Evolutionary conservation across 108 stramenopile species (phyloP).

Genomic region (Mediolabrus comicus): DNA sequence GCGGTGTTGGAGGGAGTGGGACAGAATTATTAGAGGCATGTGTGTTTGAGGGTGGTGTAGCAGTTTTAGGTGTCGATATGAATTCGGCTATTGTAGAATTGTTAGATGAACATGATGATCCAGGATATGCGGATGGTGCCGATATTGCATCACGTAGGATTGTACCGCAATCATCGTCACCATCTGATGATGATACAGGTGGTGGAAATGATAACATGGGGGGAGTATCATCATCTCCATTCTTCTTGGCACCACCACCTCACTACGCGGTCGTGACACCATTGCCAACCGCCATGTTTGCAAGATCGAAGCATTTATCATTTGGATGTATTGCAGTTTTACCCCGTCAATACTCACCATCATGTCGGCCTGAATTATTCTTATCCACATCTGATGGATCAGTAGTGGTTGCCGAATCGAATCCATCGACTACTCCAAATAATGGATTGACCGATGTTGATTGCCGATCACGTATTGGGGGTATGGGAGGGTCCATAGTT

Average conservation of each 20-base stretch:
- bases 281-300: constrained; percentile 64
- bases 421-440: constrained; percentile 45
- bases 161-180: not conserved
- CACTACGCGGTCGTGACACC: constrained; percentile 73
- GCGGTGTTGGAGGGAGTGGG: constrained; percentile 13
- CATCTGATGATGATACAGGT: not conserved
- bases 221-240: not conserved
- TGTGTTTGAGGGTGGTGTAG: constrained; percentile 77
- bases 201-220: constrained; percentile 18
- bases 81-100: constrained; percentile 76
- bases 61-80: constrained; percentile 65
- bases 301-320: constrained; percentile 44
- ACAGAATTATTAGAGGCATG: constrained; percentile 60
- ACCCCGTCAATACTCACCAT: constrained; percentile 62
- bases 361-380: constrained; percentile 76
- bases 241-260: constrained; percentile 42
- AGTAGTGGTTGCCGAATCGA: constrained; percentile 61
- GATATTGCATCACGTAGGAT: constrained; percentile 49
- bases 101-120: constrained; percentile 77
- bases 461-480: constrained; percentile 68
- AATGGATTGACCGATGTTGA: constrained; percentile 72
- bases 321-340: constrained; percentile 71
- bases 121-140: constrained; percentile 55
- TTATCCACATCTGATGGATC: constrained; percentile 79
- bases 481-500: constrained; percentile 55